A percentile compares a stretch with the other conserved stretches of the same genome.
These are phyloP conservation scores for Penicillium verhagenii DNA, from an alignment of 495 filamentous ascomycete genomes.

Conservation along the genomic window DNA sequence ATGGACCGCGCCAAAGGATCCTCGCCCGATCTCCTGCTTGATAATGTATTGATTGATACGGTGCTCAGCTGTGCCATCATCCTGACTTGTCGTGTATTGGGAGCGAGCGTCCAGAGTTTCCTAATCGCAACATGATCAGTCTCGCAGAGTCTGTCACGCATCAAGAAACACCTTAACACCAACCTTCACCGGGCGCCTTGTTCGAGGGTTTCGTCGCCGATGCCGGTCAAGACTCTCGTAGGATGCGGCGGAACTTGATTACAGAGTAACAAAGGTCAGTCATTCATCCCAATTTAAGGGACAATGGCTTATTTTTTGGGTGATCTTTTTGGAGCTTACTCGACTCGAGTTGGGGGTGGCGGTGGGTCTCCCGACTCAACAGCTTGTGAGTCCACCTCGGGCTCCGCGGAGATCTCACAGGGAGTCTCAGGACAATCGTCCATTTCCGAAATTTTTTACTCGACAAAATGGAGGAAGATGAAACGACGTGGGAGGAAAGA, in stretches of 20 bases:
- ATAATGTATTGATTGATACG: constrained; percentile 94
- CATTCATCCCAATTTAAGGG: background rate
- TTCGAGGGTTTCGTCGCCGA: constrained; percentile 69
- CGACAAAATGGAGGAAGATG: background rate
- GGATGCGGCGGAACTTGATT: constrained; percentile 46
- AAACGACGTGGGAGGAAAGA: background rate
- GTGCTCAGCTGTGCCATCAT: constrained; percentile 74
- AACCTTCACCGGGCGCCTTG: constrained; percentile 70
- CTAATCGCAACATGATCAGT: constrained; percentile 43
- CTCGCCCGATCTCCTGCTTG: constrained; percentile 91
- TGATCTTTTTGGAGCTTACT: constrained; percentile 12
- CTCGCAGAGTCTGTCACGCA: constrained; percentile 12
- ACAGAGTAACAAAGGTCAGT: background rate
- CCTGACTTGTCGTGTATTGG: constrained; percentile 81
- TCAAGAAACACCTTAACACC: constrained; percentile 12
- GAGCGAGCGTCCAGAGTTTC: constrained; percentile 92
- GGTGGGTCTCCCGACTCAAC: constrained; percentile 1
- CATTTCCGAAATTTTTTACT: constrained; percentile 12
- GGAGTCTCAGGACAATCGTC: constrained; percentile 12
- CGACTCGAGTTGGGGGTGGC: constrained; percentile 14
- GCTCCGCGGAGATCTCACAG: constrained; percentile 18
- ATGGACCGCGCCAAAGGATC: constrained; percentile 94
- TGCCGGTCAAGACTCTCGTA: constrained; percentile 73
- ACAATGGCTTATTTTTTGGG: background rate
- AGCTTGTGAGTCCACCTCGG: constrained; percentile 4